Evolutionary conservation across 2,329 filamentous ascomycete species (phyloP).

Genomic region (Fusarium piperis): DNA sequence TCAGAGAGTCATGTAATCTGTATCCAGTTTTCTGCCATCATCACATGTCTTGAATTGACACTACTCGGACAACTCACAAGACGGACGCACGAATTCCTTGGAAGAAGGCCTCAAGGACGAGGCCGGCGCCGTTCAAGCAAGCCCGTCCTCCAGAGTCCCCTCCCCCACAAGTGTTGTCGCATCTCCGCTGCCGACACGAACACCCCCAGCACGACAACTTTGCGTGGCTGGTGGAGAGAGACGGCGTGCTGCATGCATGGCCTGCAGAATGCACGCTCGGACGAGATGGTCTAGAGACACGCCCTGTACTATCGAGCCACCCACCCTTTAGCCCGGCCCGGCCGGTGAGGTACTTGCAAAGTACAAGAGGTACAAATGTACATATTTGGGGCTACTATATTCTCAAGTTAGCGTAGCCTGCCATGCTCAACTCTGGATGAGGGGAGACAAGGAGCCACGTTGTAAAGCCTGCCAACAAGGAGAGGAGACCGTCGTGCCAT

Average conservation of each 20-base stretch:
- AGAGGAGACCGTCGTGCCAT: constrained; percentile 14
- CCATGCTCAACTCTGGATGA: constrained; percentile 26
- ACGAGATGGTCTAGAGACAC: constrained; percentile 28
- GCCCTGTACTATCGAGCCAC: background rate
- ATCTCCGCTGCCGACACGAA: constrained; percentile 34
- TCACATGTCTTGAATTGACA: constrained; percentile 23
- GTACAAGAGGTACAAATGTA: constrained; percentile 14
- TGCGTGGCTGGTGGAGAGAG: constrained; percentile 28
- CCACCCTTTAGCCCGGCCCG: constrained; percentile 8
- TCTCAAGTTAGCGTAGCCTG: constrained; percentile 27
- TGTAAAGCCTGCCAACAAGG: constrained; percentile 6
- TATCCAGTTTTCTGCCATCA: background rate
- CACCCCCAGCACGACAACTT: constrained; percentile 27
- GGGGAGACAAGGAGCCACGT: constrained; percentile 3
- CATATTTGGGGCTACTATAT: constrained; percentile 28
- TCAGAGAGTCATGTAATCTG: background rate
- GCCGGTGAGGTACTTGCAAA: constrained; percentile 9
- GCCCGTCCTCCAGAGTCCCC: constrained; percentile 16
- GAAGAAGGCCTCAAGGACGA: constrained; percentile 12
- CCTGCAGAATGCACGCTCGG: constrained; percentile 41
- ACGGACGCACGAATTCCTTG: constrained; percentile 21
- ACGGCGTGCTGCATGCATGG: constrained; percentile 38
- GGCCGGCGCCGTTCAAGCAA: constrained; percentile 1
- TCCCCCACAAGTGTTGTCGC: constrained; percentile 33
- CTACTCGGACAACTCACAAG: constrained; percentile 19